A percentile compares a stretch with the other conserved stretches of the same genome.
Conservation (phyloP, 352 stramenopile species). For the Elongisporangium prolatum region DNA sequence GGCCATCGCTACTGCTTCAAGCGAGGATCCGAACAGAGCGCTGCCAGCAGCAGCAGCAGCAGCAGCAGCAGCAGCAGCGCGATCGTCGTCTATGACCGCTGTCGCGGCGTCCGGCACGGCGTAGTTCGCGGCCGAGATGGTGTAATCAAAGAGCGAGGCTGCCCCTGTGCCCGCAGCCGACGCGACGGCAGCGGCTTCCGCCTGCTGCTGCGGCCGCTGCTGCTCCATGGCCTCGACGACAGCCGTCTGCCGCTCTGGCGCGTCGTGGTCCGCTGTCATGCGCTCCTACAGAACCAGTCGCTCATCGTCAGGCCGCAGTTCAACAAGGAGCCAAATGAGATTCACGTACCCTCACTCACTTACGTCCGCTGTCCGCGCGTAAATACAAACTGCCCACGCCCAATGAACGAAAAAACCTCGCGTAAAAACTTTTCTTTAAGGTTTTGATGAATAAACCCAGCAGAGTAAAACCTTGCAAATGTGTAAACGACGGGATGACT, state of each 20-base stretch:
- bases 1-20: conserved; percentile 8
- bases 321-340: neutral
- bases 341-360: neutral
- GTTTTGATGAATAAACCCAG: neutral
- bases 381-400: neutral
- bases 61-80: neutral
- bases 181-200: neutral
- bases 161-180: conserved; percentile 8
- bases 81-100: neutral
- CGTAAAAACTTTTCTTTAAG: conserved; percentile 26
- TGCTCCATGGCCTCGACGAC: neutral
- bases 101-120: neutral
- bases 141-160: conserved; percentile 35
- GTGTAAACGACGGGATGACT: neutral
- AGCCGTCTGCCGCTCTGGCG: neutral
- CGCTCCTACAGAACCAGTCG: neutral
- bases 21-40: conserved; percentile 9
- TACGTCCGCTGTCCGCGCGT: neutral
- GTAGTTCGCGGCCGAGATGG: conserved; percentile 19
- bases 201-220: neutral
- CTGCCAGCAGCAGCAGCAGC: neutral
- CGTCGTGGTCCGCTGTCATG: neutral
- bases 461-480: neutral
- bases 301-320: neutral
- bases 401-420: neutral